Conservation (phyloP, 495 filamentous ascomycete genomes). For the Penicillium nucicola region DNA sequence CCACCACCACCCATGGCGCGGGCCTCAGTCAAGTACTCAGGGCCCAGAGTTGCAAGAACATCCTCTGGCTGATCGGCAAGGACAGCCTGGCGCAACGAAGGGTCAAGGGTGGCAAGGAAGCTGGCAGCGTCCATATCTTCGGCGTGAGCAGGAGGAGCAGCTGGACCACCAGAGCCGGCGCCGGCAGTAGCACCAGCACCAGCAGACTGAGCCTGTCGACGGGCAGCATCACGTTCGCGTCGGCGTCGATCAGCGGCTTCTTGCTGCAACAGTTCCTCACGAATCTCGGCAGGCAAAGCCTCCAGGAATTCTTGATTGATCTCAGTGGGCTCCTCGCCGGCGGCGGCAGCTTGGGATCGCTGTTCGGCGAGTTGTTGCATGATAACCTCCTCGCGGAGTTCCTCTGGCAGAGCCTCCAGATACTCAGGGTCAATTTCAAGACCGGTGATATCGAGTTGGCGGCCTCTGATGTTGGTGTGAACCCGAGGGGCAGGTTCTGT, state of each 20-base stretch:
- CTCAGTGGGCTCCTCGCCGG: conserved; percentile 79
- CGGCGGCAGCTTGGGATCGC: conserved; percentile 72
- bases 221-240: conserved; percentile 73
- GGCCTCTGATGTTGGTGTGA: conserved; percentile 76
- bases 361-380: conserved; percentile 81
- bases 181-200: conserved; percentile 47
- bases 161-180: conserved; percentile 40
- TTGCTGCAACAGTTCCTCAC: conserved; percentile 83
- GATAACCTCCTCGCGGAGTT: conserved; percentile 92
- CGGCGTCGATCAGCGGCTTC: conserved; percentile 87
- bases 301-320: conserved; percentile 94
- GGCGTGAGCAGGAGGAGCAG: conserved; percentile 43
- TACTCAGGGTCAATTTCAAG: conserved; percentile 94
- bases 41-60: conserved; percentile 77
- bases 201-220: conserved; percentile 54
- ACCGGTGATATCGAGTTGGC: conserved; percentile 84
- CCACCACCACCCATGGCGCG: conserved; percentile 57
- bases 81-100: conserved; percentile 77
- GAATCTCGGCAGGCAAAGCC: conserved; percentile 84
- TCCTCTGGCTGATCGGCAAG: conserved; percentile 91
- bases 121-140: conserved; percentile 92
- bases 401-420: conserved; percentile 89
- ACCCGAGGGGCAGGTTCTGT: conserved; percentile 57
- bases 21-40: conserved; percentile 80
- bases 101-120: conserved; percentile 88